Base-by-base conservation (phyloP, 371 early-diverging fungal species). In the Syncephalastrum racemosum region DNA sequence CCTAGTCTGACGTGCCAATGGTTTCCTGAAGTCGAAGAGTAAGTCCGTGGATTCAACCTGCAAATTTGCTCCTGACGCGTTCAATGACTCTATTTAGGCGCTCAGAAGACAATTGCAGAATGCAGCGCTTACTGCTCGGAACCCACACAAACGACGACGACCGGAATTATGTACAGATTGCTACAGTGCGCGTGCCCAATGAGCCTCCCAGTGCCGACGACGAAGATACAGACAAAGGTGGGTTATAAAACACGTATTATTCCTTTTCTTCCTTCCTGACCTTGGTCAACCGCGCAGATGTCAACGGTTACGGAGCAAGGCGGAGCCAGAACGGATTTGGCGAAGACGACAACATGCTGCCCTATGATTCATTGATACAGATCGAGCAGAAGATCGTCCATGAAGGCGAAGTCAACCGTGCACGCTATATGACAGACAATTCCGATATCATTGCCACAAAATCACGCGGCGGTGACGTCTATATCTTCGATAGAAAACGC, bases 111-210 rank as follows among this genome's bases (percentile, higher is more conserved):
- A 93, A 94, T 70, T 94, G 94, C 73, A 85, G 85, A 10, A 67
- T 93, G 19, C 97, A 97, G 64, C 81, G 94, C 10, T 66, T 96
- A 52, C 71, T 96, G 36, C 67, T 98, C 36, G 99, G 98, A 41
- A 99, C 99, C 24, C 99, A 99, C 70, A 99, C 99, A 6, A 93
- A 95, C 44, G 95, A 91, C 62, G 89, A 90, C 52, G 99, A 97
- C 64, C 93, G 92, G 36, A 99, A 99, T 76, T 95, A 97, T 67
- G 71, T 99, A 22, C 94, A 96, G 62, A 95, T 99, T 56, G 97
- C 95, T 3, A 78, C 88, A 31, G 93, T 97, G 39, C 90, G 90
- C 62, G 81, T 99, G 48, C 99, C 99, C 2, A 87, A 81, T 36
- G 89, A 83, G 23, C 79, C 82, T 25, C 79, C 81, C 31, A 77